Base-by-base conservation (phyloP, 306 rosid species). In the Mimosa bimucronata region DNA sequence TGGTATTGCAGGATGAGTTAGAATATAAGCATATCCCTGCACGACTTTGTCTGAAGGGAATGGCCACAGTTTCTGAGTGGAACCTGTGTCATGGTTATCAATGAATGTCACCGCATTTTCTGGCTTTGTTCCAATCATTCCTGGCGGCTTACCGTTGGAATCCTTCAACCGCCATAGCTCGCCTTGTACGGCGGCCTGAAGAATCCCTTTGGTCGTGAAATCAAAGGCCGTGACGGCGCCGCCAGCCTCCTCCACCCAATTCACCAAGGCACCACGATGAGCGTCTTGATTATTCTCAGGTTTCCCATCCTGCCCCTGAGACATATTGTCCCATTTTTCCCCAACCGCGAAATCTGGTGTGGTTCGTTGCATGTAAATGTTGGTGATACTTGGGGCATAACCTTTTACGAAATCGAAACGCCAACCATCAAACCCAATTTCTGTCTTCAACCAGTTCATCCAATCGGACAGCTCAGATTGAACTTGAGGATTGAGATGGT, bases 1-100 rank as follows among this genome's bases (percentile, higher is more conserved):
- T 37, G 97, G 94, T 23, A 82, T 91, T 14, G 97, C 98, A 3
- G 97, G 94, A 80, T 93, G 98, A 53, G 98, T 93, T 45, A 91
- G 89, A 84, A 91, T 90, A 55, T 93, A 91, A n/a, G 89, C 93
- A 76, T 93, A 90, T 71, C 98, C 98, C 60, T 76, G 92, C 70
- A 88, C 82, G 86, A 93, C 91, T 86, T 93, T 90, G 1, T 87
- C 90, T 41, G 83, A 55, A 2, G 98, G 93, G 79, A 91, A 93
- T 61, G 97, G 90, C 94, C 90, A 88, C 1, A 45, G 0, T 0
- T 25, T 68, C 71, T 93, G 98, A 34, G 86, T 88, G 52, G 98
- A 91, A 57, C 91, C 86, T 0, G 98, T 93, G 69, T 93, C 98
- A 82, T 91, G 98, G 34, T 90, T 93, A 37, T 93, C 98, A 71